Conservation (phyloP, 225 moss, liverwort and hornwort genomes). For the Physcomitrium patens region DNA sequence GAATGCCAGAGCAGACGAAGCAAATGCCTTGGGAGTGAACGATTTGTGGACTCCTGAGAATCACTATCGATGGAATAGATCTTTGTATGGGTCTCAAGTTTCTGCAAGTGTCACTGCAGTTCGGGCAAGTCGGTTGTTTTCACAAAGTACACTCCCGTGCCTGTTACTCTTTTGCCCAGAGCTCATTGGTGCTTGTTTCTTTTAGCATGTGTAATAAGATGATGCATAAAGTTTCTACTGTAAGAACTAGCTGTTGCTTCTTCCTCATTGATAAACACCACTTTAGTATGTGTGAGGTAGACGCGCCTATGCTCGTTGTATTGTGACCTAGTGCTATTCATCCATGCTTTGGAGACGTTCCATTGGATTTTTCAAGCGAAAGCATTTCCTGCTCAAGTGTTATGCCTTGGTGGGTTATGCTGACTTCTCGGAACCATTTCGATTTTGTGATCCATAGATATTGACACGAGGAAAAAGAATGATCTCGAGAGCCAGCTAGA, state of each 20-base stretch:
- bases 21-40: constrained; percentile 56
- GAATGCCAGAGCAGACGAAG: constrained; percentile 81
- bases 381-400: background rate
- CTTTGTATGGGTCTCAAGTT: constrained; percentile 81
- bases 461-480: constrained; percentile 68
- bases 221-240: background rate
- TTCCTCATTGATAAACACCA: background rate
- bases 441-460: constrained; percentile 53
- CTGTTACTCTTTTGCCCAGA: constrained; percentile 23
- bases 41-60: constrained; percentile 98
- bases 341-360: no score
- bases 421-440: constrained; percentile 27
- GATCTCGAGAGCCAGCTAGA: constrained; percentile 56
- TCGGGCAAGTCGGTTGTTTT: constrained; percentile 71
- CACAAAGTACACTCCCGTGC: constrained; percentile 66
- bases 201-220: constrained; percentile 8
- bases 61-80: constrained; percentile 88
- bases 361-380: background rate
- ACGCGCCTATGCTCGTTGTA: no score
- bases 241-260: constrained; percentile 17
- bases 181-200: constrained; percentile 11
- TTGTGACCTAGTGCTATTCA: no score
- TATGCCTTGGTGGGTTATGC: constrained; percentile 27
- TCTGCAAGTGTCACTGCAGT: constrained; percentile 70
- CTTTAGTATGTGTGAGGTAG: constrained; percentile 2